These are phyloP conservation scores for Barbarea vulgaris DNA, from an alignment of 345 rosid species.

Conservation along the genomic window DNA sequence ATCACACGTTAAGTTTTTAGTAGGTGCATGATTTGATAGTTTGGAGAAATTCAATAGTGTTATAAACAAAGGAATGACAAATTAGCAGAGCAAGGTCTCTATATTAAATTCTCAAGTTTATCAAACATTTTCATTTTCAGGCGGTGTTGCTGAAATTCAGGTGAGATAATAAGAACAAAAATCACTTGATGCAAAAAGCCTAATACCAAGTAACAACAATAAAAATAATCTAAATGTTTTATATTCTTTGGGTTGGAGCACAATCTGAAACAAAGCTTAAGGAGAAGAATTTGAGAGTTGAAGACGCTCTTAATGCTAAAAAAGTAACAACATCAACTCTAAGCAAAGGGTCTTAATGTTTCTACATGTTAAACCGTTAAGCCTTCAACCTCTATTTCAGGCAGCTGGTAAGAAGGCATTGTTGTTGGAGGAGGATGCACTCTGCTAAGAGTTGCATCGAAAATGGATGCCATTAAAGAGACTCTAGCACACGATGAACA, in stretches of 20 bases:
- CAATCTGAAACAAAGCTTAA: conserved; percentile 86
- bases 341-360: not conserved
- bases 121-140: too few species aligned
- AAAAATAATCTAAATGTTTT: not conserved
- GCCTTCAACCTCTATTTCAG: not conserved
- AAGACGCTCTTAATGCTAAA: conserved; percentile 94
- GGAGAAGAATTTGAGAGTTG: conserved; percentile 92
- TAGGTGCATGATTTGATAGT: too few species aligned
- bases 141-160: conserved; percentile 77
- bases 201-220: not conserved
- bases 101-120: too few species aligned
- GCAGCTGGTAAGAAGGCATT: conserved; percentile 85
- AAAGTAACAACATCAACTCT: conserved; percentile 53
- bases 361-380: not conserved
- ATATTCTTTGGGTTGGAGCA: conserved; percentile 57
- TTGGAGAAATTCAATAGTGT: too few species aligned
- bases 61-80: too few species aligned
- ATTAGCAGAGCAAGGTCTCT: too few species aligned
- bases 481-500: conserved; percentile 76
- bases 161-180: conserved; percentile 37
- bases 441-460: conserved; percentile 60
- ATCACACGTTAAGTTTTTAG: too few species aligned
- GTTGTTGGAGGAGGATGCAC: conserved; percentile 90
- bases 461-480: conserved; percentile 70
- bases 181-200: not conserved